Evolutionary conservation across 2,329 filamentous ascomycete species (phyloP).

Genomic region (Colletotrichum limetticola): DNA sequence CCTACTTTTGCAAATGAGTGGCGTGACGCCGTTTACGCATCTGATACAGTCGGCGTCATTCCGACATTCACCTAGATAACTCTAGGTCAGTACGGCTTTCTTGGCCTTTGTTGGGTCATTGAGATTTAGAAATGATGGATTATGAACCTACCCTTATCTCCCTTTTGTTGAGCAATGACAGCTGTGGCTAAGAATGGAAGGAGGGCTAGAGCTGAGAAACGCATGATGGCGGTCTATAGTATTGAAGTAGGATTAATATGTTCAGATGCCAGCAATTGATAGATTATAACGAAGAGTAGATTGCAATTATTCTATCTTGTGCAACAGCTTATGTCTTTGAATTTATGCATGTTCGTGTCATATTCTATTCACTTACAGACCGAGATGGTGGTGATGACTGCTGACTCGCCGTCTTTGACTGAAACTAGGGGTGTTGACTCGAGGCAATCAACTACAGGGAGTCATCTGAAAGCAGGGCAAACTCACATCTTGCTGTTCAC

Average conservation of each 20-base stretch:
- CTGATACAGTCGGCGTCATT: constrained; percentile 10
- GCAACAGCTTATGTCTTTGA: no score
- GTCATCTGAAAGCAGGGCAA: neutral
- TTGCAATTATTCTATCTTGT: no score
- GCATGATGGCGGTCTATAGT: neutral
- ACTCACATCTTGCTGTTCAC: neutral
- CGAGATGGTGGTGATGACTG: neutral
- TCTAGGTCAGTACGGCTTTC: neutral
- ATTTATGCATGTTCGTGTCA: no score
- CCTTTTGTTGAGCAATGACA: constrained; percentile 4
- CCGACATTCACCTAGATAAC: neutral
- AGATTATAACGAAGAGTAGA: neutral
- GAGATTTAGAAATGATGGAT: accelerated
- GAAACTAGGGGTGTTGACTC: neutral
- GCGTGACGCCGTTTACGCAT: neutral
- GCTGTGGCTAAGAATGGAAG: neutral
- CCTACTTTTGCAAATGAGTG: constrained; percentile 19
- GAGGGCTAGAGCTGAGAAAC: neutral
- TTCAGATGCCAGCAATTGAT: no score
- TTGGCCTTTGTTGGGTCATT: accelerated
- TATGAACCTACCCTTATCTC: neutral
- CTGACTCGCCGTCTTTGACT: neutral
- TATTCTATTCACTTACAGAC: neutral
- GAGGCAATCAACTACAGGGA: neutral
- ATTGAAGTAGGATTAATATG: neutral